A percentile compares a stretch with the other conserved stretches of the same genome.
phyloP scores from a whole-genome alignment of 2,329 filamentous ascomycete genomes.

The Zymoseptoria pseudotritici region DNA sequence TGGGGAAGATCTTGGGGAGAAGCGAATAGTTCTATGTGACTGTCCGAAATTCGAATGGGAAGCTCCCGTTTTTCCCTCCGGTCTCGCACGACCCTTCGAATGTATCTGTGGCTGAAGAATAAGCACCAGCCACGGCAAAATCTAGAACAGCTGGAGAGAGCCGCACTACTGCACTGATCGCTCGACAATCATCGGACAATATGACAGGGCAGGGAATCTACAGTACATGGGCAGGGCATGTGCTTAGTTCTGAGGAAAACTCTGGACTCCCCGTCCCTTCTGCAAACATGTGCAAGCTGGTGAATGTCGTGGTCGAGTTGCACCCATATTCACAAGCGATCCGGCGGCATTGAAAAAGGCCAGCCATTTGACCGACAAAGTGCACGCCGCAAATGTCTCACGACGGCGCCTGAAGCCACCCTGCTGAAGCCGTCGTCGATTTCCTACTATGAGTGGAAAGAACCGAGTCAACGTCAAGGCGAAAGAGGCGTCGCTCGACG shows the following conservation, averaged over 20 bases:
- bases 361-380: background rate
- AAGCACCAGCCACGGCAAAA: background rate
- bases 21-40: background rate
- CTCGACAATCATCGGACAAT: background rate
- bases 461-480: background rate
- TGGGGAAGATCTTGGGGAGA: background rate
- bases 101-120: background rate
- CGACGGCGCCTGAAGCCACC: background rate
- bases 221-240: background rate
- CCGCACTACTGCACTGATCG: background rate
- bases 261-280: background rate
- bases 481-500: constrained; percentile 9
- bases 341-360: background rate
- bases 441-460: background rate
- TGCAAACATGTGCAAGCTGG: background rate
- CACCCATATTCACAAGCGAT: background rate
- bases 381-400: background rate
- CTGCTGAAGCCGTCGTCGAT: background rate
- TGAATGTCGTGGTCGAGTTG: background rate
- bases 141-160: background rate
- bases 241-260: background rate
- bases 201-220: background rate
- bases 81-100: background rate
- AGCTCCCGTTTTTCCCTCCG: background rate
- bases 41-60: constrained; percentile 1